Base-by-base conservation (phyloP, 2,329 filamentous ascomycete species). In the Grosmannia serpens region DNA sequence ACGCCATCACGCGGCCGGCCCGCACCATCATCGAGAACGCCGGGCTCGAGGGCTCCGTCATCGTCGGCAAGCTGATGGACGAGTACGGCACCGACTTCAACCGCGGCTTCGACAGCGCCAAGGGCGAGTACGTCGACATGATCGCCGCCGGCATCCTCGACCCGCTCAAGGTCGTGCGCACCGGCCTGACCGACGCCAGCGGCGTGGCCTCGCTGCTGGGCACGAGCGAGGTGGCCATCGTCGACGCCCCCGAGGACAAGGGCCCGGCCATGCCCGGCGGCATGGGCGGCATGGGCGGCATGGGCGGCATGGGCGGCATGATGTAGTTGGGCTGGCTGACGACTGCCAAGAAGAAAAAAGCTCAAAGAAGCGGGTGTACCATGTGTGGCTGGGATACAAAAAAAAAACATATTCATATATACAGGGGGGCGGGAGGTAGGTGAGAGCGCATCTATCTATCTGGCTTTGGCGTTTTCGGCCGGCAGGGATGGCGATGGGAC, bases 71-170 rank as follows among this genome's bases (percentile, higher is more conserved):
- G 85, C 88, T 99, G 67, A 94, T 88, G 69, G 92, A 97, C 68
- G 94, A 99, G 78, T 92, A 81, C 72, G 91, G 83, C 72, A 72
- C 73, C 65, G 91, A 99, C 76, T 99, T 99, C 85, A 95, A 96
- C 88, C 94, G 88, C 81, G 94, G 94, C 64, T 99, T 90, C 78
- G 90, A 99, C 83, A 94, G 88, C 77, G 78, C 90, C 73, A 96
- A 91, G 81, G 91, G 92, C 75, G 89, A 97, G 80, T 99, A 96
- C 77, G 91, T 96, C 66, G 92, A 99, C 80, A 97, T 99, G 94
- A 96, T 99, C 70, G 74, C 83, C 63, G 84, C 90, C 66, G 94
- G 94, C 87, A 99, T 99, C 74, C 88, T 99, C 61, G 94, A 99
- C 74, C 94, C 94, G 64, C 88, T 99, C 82, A 99, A 99, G 88